Evolutionary conservation across 164 flowering plant species (phyloP), one percentile per base, ranked within the genome.

Genomic region (Protea cynaroides): DNA sequence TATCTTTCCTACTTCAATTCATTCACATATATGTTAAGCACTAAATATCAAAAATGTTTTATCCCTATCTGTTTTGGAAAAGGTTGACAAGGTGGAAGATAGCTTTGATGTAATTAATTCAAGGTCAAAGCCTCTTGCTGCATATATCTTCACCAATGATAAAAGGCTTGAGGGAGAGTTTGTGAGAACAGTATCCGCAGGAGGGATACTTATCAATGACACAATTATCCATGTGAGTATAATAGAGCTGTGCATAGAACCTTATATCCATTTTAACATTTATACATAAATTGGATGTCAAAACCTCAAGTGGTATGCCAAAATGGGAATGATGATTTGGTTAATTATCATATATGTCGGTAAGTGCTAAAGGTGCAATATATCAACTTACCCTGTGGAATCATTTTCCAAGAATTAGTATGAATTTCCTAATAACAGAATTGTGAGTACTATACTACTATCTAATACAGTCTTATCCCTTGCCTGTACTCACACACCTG

Each of bases 111-210:
- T 89, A 7, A 84, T 94, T 36, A 81, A 65, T 44, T 83, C 90
- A 17, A 79, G 76, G 78, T n/a, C 82, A 54, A 89, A 90, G 83
- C 97, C 98, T 23, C 96, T 93, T 49, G 96, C 98, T 14, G 98
- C 98, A 5, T 94, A 90, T 69, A 65, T 94, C 50, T 90, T 94
- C 70, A 87, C 95, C 70, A 83, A 80, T 59, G 61, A 84, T 76
- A 83, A 89, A 72, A 81, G 73, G 76, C 84, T 94, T 9, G 84
- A 85, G 74, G 76, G 87, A 74, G 68, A 76, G 64, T 94, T 90
- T 65, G 88, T 85, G 46, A 67, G 57, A 17, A 63, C 65, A 2
- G 71, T 90, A 59, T 86, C 95, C 38, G 84, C 97, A 40, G 98
- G 97, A 50, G 96, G 92, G 47, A 24, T 90, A 69, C 71, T 82